A percentile compares a stretch with the other conserved stretches of the same genome.
These are phyloP conservation scores for Pseudofabraea citricarpa DNA, from an alignment of 2,329 filamentous ascomycete species.

Conservation along the genomic window DNA sequence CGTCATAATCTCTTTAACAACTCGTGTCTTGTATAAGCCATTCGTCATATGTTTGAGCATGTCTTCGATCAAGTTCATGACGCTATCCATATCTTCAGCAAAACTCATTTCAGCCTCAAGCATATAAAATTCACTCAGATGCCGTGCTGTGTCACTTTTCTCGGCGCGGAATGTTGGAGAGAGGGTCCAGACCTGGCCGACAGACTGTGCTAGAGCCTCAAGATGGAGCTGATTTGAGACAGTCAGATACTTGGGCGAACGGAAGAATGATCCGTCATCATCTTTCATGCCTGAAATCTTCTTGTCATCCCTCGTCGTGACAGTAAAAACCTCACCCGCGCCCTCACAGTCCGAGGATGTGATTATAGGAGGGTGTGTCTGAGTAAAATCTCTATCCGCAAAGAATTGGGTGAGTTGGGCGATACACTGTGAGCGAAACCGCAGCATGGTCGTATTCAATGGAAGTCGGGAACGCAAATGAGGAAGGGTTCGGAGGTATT, in stretches of 20 bases:
- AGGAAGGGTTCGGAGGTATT: conserved; percentile 83
- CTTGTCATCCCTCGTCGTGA: conserved; percentile 32
- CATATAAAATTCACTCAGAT: conserved; percentile 99
- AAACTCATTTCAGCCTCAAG: conserved; percentile 88
- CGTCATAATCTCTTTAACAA: conserved; percentile 51
- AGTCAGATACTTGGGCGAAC: conserved; percentile 84
- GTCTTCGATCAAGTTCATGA: conserved; percentile 78
- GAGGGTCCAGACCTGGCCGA: conserved; percentile 89
- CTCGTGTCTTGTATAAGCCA: conserved; percentile 36
- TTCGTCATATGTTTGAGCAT: conserved; percentile 59
- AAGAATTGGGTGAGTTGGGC: conserved; percentile 74
- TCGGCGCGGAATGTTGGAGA: conserved; percentile 94
- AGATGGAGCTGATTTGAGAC: conserved; percentile 94
- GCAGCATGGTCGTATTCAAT: conserved; percentile 73
- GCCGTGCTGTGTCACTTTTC: conserved; percentile 85
- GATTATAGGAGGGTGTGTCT: conserved; percentile 89
- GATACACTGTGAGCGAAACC: conserved; percentile 77
- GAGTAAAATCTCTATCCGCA: conserved; percentile 61
- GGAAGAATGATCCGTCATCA: conserved; percentile 64
- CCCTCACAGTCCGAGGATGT: conserved; percentile 98
- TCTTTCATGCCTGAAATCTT: conserved; percentile 24
- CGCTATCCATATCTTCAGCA: conserved; percentile 58
- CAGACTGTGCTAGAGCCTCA: conserved; percentile 82
- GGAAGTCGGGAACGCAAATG: conserved; percentile 82
- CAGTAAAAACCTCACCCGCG: conserved; percentile 85